Conservation (phyloP, 2,329 filamentous ascomycete species). For the Leptodontidium sp. region DNA sequence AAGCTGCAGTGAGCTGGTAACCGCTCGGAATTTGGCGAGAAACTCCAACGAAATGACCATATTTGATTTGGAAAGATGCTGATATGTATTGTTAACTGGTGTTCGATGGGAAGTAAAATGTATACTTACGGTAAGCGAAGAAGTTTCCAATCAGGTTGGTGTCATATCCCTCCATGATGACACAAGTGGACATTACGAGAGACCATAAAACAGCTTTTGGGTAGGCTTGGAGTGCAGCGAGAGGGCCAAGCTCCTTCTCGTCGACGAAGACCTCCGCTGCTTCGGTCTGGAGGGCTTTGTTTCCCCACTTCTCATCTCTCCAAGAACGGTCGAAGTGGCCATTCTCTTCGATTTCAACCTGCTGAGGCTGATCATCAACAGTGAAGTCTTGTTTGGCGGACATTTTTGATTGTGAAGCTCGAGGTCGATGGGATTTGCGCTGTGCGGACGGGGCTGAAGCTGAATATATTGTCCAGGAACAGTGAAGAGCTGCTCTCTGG, state of each 20-base stretch:
- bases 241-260: neutral
- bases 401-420: neutral
- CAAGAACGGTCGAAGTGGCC: conserved; percentile 5
- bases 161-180: conserved; percentile 12
- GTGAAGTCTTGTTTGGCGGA: neutral
- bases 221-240: conserved; percentile 6
- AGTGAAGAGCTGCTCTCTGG: too few relatives aligned
- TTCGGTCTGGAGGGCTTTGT: neutral
- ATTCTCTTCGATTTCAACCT: neutral
- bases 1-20: conserved; percentile 14
- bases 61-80: conserved; percentile 10
- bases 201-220: conserved; percentile 13
- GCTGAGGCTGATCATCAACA: neutral
- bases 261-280: neutral
- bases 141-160: neutral
- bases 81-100: neutral
- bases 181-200: conserved; percentile 16
- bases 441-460: too few relatives aligned
- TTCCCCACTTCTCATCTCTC: conserved; percentile 6
- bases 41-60: neutral
- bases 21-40: neutral
- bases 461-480: too few relatives aligned
- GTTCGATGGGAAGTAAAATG: neutral
- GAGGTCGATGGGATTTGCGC: neutral
- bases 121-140: conserved; percentile 5